Conservation (phyloP, 495 filamentous ascomycete species). For the Tuber microsphaerosporum region DNA sequence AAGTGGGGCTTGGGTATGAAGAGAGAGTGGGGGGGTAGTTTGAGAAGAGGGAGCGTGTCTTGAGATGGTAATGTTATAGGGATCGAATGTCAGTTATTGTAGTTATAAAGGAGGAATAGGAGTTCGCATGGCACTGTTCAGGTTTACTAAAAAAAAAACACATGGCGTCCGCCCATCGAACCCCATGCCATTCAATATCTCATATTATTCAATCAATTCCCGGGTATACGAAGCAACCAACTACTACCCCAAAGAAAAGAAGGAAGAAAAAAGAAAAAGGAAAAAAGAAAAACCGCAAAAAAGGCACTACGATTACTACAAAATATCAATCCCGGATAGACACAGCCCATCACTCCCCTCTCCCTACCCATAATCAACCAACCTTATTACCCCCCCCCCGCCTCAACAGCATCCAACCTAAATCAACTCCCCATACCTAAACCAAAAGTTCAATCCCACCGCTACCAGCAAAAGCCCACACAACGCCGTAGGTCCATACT, state of each 20-base stretch:
- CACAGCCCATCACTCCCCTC: constrained; percentile 43
- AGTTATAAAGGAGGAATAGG: too few species aligned
- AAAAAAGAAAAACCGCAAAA: background rate
- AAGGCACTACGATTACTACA: background rate
- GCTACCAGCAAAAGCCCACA: constrained; percentile 64
- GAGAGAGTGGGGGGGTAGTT: too few species aligned
- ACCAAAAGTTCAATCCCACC: constrained; percentile 69
- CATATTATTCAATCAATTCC: background rate
- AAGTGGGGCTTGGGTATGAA: too few species aligned
- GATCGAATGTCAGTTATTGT: too few species aligned
- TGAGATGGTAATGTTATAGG: too few species aligned
- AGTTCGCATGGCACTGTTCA: too few species aligned
- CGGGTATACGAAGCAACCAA: background rate
- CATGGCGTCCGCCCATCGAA: background rate
- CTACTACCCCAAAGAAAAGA: background rate
- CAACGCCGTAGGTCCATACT: constrained; percentile 75
- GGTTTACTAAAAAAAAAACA: too few species aligned
- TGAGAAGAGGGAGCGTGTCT: too few species aligned
- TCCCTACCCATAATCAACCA: constrained; percentile 23
- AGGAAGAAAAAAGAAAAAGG: background rate
- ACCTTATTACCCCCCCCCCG: constrained; percentile 15
- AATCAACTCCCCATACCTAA: constrained; percentile 45
- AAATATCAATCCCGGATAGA: constrained; percentile 1
- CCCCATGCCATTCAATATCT: background rate
- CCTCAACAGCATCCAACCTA: constrained; percentile 5